Base-by-base conservation (phyloP, 2,329 filamentous ascomycete genomes). In the Colletotrichum sp. region DNA sequence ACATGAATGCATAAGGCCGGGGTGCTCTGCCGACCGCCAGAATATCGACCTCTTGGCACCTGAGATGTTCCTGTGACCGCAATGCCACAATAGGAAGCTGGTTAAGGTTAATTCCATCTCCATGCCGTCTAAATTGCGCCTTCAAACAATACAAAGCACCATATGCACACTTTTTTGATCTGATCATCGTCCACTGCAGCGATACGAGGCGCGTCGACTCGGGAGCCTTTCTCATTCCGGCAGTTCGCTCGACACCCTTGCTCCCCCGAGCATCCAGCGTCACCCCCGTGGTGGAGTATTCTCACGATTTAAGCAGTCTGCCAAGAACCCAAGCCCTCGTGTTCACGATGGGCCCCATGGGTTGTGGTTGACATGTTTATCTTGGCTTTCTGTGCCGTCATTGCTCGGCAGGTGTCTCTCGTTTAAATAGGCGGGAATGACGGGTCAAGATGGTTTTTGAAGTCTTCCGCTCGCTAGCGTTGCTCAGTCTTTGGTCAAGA, bases 281-380 rank as follows among this genome's bases (percentile, higher is more conserved):
- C 27, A 16, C 61, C 67, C 15, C 61, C 34, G 59, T n/a, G 6
- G 71, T 73, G 67, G 67, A 15, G 67, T 24, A 27, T 38, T 33
- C 8, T 54, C 16, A 33, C 21, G 29, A 24, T 54, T 21, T 36
- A 59, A 51, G 31, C 38, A 27, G 61, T 12, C 54, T 18, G 66
- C 38, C 59, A 59, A 73, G 66, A 24, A 29, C 24, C 59, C 66
- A 66, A 73, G 67, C 18, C 67, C 66, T 73, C 61, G 66, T 70
- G 54, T 70, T 66, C 54, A 66, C 70, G 66, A 65, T 66, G 33
- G 34, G 12, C 24, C 36, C 24, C 59, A 38, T 63, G 38, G 18
- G 18, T 55, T 24, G 16, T 18, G 18, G 18, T 55, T 24, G 16
- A 29, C 61, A 27, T 43, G 18, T 29, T 55, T 27, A 21, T 31